A percentile compares a stretch with the other conserved stretches of the same genome.
phyloP scores from a whole-genome alignment of 768 basidiomycete species.

The Filobasidium wieringae region DNA sequence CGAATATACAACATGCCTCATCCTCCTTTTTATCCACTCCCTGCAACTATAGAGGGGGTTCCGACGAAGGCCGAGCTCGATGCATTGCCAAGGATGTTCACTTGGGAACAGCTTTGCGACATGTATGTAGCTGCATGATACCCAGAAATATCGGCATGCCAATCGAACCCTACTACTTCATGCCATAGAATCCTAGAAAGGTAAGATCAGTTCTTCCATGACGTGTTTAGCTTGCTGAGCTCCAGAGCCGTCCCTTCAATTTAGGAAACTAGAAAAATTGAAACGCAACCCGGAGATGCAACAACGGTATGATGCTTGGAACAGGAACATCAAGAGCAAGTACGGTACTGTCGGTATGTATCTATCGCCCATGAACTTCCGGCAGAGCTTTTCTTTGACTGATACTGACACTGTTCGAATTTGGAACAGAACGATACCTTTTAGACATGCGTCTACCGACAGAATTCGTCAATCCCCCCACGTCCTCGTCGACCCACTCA shows the following conservation, averaged over 20 bases:
- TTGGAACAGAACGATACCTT: neutral
- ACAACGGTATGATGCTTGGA: constrained; percentile 30
- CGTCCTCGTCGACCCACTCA: too few species aligned
- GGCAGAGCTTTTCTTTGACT: neutral
- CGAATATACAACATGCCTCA: constrained; percentile 23
- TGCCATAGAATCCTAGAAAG: neutral
- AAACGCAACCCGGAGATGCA: constrained; percentile 7
- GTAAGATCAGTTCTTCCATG: neutral
- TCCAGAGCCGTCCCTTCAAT: neutral
- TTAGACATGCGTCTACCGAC: neutral
- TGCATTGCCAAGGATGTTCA: constrained; percentile 31
- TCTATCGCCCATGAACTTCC: neutral
- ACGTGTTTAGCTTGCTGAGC: too few species aligned
- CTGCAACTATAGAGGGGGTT: constrained; percentile 22
- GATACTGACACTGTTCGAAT: neutral
- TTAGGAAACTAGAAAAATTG: constrained; percentile 8
- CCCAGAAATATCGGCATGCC: neutral
- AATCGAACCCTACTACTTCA: neutral
- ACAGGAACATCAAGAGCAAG: constrained; percentile 18
- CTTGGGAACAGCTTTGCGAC: constrained; percentile 32
- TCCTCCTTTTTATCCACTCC: constrained; percentile 23
- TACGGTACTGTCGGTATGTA: constrained; percentile 32
- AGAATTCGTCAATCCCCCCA: too few species aligned
- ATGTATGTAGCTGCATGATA: constrained; percentile 13
- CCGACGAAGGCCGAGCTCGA: constrained; percentile 35